A percentile compares a stretch with the other conserved stretches of the same genome.
These are phyloP conservation scores for Diplodia seriata DNA, from an alignment of 2,329 filamentous ascomycete species.

Conservation along the genomic window DNA sequence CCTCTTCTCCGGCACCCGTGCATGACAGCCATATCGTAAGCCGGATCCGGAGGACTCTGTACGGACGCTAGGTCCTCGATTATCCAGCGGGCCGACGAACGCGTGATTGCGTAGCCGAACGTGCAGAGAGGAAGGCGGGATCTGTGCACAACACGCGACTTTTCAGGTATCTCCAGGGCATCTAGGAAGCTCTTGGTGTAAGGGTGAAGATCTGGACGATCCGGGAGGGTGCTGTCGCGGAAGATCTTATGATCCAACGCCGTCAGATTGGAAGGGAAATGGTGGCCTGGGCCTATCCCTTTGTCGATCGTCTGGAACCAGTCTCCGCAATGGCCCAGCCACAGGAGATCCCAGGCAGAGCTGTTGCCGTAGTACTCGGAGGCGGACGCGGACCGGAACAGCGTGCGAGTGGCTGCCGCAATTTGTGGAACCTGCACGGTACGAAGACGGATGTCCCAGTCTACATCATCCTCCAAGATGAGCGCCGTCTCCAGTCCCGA, in stretches of 20 bases:
- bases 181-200: slow-evolving; percentile 49
- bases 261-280: slow-evolving; percentile 41
- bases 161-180: slow-evolving; percentile 46
- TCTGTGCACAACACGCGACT: slow-evolving; percentile 50
- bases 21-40: slow-evolving; percentile 50
- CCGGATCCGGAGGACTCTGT: slow-evolving; percentile 34
- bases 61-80: slow-evolving; percentile 45
- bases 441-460: slow-evolving; percentile 55
- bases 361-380: slow-evolving; percentile 50
- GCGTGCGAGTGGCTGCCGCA: slow-evolving; percentile 48
- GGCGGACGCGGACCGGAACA: slow-evolving; percentile 38
- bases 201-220: slow-evolving; percentile 47
- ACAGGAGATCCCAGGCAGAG: slow-evolving; percentile 52
- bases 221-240: slow-evolving; percentile 48
- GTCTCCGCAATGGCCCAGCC: slow-evolving; percentile 55
- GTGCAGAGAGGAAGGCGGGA: slow-evolving; percentile 54
- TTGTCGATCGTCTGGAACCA: slow-evolving; percentile 44
- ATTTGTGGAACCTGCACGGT: slow-evolving; percentile 51
- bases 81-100: slow-evolving; percentile 42
- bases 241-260: slow-evolving; percentile 45
- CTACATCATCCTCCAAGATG: slow-evolving; percentile 55
- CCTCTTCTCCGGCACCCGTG: slow-evolving; percentile 48
- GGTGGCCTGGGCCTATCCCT: slow-evolving; percentile 33
- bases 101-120: slow-evolving; percentile 50
- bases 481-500: slow-evolving; percentile 52